Conservation (phyloP, 768 basidiomycete species). For the Amanita rubescens region DNA sequence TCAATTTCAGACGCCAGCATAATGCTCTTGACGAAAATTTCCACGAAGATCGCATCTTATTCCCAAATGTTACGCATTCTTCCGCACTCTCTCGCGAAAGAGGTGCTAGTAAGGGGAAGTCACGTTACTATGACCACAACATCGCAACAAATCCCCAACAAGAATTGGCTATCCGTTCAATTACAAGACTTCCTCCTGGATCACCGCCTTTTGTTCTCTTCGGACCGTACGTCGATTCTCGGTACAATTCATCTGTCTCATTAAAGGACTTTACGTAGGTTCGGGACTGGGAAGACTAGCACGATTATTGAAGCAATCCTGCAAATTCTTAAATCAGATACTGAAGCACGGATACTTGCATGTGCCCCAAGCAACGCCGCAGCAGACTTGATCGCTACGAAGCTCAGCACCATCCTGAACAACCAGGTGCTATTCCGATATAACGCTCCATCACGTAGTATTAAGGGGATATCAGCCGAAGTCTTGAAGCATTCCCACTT, state of each 20-base stretch:
- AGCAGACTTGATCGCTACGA: constrained; percentile 40
- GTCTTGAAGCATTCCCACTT: neutral
- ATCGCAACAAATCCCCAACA: constrained; percentile 37
- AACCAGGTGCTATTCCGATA: constrained; percentile 36
- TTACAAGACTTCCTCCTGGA: constrained; percentile 33
- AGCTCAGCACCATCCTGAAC: constrained; percentile 20
- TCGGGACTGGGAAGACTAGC: constrained; percentile 51
- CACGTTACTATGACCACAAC: constrained; percentile 22
- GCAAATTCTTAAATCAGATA: constrained; percentile 30
- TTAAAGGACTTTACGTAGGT: constrained; percentile 19
- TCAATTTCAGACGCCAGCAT: constrained; percentile 44
- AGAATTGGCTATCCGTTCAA: constrained; percentile 37
- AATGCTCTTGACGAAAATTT: constrained; percentile 35
- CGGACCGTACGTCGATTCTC: constrained; percentile 39
- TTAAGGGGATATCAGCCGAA: neutral
- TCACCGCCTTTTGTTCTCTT: constrained; percentile 47
- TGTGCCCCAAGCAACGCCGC: constrained; percentile 53
- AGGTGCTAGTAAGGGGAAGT: constrained; percentile 9
- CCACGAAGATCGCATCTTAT: constrained; percentile 32
- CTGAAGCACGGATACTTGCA: constrained; percentile 31
- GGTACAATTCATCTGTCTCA: neutral
- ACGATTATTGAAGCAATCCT: constrained; percentile 43
- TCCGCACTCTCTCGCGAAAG: constrained; percentile 5
- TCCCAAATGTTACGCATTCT: constrained; percentile 28
- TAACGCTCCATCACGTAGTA: constrained; percentile 30